phyloP scores from a whole-genome alignment of 2,329 filamentous ascomycete species.

The Colletotrichum truncatum region DNA sequence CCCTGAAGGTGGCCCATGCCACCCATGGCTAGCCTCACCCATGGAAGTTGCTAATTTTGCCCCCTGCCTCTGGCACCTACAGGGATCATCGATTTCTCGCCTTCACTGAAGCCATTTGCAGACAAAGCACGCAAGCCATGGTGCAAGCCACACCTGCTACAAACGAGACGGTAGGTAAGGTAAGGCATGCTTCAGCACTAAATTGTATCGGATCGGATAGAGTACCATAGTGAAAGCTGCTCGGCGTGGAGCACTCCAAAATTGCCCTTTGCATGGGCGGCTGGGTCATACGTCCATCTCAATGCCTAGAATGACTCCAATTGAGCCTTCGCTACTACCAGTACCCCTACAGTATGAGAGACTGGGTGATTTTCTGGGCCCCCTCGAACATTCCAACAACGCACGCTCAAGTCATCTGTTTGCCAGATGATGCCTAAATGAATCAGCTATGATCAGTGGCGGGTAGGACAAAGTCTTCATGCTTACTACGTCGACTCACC shows the following conservation, averaged over 20 bases:
- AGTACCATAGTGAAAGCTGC: neutral
- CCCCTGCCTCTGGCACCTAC: slow-evolving; percentile 7
- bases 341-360: too few relatives aligned
- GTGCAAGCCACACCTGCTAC: slow-evolving; percentile 25
- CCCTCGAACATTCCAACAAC: too few relatives aligned
- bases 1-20: slow-evolving; percentile 7
- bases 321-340: too few relatives aligned
- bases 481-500: neutral
- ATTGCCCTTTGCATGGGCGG: neutral
- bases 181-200: neutral
- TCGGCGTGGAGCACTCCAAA: neutral
- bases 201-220: neutral
- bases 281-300: neutral
- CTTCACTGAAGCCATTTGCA: slow-evolving; percentile 16
- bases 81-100: slow-evolving; percentile 3
- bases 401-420: too few relatives aligned
- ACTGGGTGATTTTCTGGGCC: too few relatives aligned
- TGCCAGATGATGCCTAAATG: too few relatives aligned
- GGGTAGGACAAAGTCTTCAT: neutral
- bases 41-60: neutral
- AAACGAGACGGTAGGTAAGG: neutral
- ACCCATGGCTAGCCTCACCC: slow-evolving; percentile 1
- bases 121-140: slow-evolving; percentile 18
- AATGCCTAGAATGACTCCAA: too few relatives aligned
- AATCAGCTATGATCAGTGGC: too few relatives aligned